Evolutionary conservation across 768 basidiomycete species (phyloP).

Genomic region (Auriculariales sp.): DNA sequence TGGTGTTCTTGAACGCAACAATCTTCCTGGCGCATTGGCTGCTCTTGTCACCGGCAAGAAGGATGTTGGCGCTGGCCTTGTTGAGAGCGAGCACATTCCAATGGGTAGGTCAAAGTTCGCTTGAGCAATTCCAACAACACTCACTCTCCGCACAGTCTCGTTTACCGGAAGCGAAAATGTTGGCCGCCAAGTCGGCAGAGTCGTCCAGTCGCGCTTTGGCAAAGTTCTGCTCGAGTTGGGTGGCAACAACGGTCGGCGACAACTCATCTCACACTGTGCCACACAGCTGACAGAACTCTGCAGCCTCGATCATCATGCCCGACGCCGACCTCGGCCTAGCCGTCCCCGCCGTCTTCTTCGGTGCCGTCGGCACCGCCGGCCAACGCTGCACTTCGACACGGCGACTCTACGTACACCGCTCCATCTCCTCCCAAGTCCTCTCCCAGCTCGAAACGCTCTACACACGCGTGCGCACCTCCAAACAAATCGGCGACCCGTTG

Average conservation of each 20-base stretch:
- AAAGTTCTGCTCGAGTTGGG: conserved; percentile 85
- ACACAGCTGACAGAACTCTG: background rate
- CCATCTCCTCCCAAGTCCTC: conserved; percentile 65
- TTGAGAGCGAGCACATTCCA: conserved; percentile 58
- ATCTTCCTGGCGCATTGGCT: conserved; percentile 72
- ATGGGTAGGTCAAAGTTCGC: conserved; percentile 28
- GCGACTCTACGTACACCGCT: conserved; percentile 73
- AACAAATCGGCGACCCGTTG: conserved; percentile 80
- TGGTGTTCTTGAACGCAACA: conserved; percentile 65
- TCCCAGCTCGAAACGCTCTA: conserved; percentile 62
- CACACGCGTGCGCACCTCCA: conserved; percentile 24
- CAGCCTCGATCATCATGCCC: conserved; percentile 83
- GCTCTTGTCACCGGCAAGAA: conserved; percentile 73
- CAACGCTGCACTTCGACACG: conserved; percentile 85
- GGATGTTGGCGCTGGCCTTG: conserved; percentile 65
- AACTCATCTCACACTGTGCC: background rate
- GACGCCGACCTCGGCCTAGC: conserved; percentile 89
- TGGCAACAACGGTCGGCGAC: conserved; percentile 77
- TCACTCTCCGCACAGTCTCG: conserved; percentile 40
- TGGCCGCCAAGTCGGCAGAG: conserved; percentile 77
- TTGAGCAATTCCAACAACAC: background rate
- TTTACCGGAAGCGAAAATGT: conserved; percentile 90
- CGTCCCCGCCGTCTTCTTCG: conserved; percentile 83
- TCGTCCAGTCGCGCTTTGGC: conserved; percentile 77
- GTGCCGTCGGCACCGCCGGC: conserved; percentile 72